These are phyloP conservation scores for Inga laurina DNA, from an alignment of 306 rosid species.

Conservation along the genomic window DNA sequence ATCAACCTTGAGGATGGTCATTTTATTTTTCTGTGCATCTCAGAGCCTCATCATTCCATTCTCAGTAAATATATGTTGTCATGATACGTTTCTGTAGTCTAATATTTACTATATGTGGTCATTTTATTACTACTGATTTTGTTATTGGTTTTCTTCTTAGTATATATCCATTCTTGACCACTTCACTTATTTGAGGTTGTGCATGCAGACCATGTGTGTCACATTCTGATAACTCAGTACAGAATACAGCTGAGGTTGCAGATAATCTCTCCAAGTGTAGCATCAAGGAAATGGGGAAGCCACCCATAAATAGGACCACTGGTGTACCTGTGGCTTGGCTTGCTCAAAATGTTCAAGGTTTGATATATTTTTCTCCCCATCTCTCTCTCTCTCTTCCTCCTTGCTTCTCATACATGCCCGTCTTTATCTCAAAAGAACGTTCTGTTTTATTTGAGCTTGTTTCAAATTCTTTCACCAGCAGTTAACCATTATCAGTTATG, in stretches of 20 bases:
- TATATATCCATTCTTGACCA: conserved; percentile 12
- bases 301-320: conserved; percentile 59
- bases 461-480: conserved; percentile 11
- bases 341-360: conserved; percentile 91
- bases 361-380: background rate
- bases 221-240: conserved; percentile 68
- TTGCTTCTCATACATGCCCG: background rate
- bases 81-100: background rate
- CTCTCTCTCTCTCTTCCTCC: background rate
- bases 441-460: background rate
- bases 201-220: conserved; percentile 72
- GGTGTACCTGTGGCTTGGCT: conserved; percentile 60
- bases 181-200: conserved; percentile 39
- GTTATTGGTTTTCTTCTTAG: conserved; percentile 6
- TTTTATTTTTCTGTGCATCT: conserved; percentile 7
- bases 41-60: conserved; percentile 10
- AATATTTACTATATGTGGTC: background rate
- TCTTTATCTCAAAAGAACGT: conserved; percentile 8
- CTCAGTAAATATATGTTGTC: conserved; percentile 16
- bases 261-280: conserved; percentile 81
- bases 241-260: conserved; percentile 63
- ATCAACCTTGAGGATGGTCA: conserved; percentile 9
- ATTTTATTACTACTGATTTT: background rate
- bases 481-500: background rate
- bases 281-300: conserved; percentile 83